These are phyloP conservation scores for Beta macrorhiza DNA, from an alignment of 179 eudicot genomes.

Conservation along the genomic window DNA sequence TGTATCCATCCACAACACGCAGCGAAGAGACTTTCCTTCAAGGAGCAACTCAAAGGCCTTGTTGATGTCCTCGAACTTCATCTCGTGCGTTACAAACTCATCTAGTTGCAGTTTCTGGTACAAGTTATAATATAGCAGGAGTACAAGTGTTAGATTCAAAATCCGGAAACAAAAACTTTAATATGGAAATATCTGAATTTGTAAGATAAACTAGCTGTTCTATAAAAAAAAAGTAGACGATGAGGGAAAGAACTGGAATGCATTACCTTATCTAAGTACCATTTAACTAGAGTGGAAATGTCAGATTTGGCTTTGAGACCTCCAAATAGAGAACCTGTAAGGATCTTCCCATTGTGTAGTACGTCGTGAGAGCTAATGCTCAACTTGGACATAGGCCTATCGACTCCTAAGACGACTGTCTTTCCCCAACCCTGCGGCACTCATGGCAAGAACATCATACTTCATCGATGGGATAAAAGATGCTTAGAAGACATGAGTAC, in stretches of 20 bases:
- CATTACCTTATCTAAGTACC: conserved; percentile 68
- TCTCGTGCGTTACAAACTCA: conserved; percentile 83
- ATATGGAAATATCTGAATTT: too few relatives aligned
- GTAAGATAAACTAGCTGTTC: not conserved
- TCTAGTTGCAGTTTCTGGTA: conserved; percentile 65
- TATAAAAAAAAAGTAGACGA: too few relatives aligned
- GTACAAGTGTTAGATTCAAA: not conserved
- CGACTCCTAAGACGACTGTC: conserved; percentile 72
- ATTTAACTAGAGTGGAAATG: conserved; percentile 56
- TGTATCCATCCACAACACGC: conserved; percentile 80
- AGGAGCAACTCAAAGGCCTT: conserved; percentile 70
- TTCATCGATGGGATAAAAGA: not conserved
- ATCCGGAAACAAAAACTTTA: not conserved
- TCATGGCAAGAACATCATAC: not conserved
- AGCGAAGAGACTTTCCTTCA: conserved; percentile 72
- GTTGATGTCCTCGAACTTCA: conserved; percentile 69
- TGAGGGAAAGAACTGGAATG: not conserved
- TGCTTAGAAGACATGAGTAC: too few relatives aligned
- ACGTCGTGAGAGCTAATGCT: conserved; percentile 51
- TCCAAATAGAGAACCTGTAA: conserved; percentile 66
- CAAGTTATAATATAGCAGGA: not conserved
- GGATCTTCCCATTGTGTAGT: conserved; percentile 50
- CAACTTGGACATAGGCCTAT: conserved; percentile 52
- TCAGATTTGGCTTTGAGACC: conserved; percentile 79
- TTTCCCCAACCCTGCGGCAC: conserved; percentile 79